Conservation (phyloP, 805 yeast genomes). For the Lachancea sp. region DNA sequence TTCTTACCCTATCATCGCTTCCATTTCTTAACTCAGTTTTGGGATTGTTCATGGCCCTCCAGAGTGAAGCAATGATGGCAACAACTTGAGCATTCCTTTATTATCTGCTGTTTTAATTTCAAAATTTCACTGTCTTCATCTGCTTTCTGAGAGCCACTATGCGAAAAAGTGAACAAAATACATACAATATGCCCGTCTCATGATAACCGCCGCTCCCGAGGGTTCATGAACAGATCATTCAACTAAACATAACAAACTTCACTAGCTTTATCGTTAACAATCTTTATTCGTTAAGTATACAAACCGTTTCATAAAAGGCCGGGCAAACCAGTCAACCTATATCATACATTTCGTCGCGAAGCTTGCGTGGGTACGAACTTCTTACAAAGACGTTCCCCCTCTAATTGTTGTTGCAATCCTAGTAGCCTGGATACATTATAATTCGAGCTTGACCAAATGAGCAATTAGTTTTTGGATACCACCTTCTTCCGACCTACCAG, state of each 20-base stretch:
- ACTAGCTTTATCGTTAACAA: background rate
- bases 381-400: background rate
- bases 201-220: no score
- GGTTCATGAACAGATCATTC: background rate
- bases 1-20: background rate
- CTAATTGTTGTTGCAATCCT: background rate
- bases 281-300: conserved; percentile 9
- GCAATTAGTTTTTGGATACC: conserved; percentile 8
- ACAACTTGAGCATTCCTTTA: background rate
- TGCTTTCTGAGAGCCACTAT: no score
- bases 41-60: conserved; percentile 1
- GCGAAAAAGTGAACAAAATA: no score
- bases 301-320: conserved; percentile 6
- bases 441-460: background rate
- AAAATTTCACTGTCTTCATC: no score
- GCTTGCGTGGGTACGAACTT: conserved; percentile 1
- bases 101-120: no score
- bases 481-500: conserved; percentile 63
- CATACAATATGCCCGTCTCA: no score
- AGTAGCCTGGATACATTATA: no score
- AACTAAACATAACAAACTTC: background rate
- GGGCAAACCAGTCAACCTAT: conserved; percentile 9
- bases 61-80: background rate
- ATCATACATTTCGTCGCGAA: conserved; percentile 9
- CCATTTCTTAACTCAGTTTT: background rate